A percentile compares a stretch with the other conserved stretches of the same genome.
These are phyloP conservation scores for Cordyceps militaris DNA, from an alignment of 2,329 filamentous ascomycete species.

Conservation along the genomic window DNA sequence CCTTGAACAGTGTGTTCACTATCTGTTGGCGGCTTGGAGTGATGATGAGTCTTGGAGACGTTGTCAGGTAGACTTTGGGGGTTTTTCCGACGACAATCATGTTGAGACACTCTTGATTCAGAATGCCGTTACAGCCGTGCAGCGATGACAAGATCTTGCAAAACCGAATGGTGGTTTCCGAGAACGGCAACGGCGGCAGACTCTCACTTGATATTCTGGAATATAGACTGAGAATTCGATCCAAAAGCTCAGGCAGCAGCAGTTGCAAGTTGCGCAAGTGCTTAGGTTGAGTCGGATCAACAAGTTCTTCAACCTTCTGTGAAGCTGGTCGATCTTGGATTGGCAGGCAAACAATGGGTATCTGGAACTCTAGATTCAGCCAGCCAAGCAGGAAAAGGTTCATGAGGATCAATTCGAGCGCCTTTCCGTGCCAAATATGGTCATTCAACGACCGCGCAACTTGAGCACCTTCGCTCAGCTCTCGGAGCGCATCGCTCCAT, in stretches of 20 bases:
- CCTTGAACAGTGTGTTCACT: constrained; percentile 57
- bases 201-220: constrained; percentile 62
- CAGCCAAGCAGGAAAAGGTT: constrained; percentile 79
- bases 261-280: constrained; percentile 48
- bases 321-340: constrained; percentile 39
- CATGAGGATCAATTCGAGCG: constrained; percentile 77
- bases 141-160: constrained; percentile 62
- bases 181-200: constrained; percentile 62
- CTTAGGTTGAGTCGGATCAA: constrained; percentile 40
- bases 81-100: constrained; percentile 58
- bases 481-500: constrained; percentile 81
- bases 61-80: constrained; percentile 41
- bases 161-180: constrained; percentile 67
- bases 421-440: constrained; percentile 96
- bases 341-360: constrained; percentile 52
- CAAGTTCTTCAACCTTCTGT: constrained; percentile 22
- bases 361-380: constrained; percentile 74
- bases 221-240: constrained; percentile 69
- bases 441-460: constrained; percentile 76
- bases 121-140: constrained; percentile 56
- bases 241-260: constrained; percentile 65
- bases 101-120: constrained; percentile 54
- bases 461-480: constrained; percentile 72
- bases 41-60: constrained; percentile 50
- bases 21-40: constrained; percentile 56